Conservation (phyloP, 441 rosid species). For the Cnidoscolus chayamansa region DNA sequence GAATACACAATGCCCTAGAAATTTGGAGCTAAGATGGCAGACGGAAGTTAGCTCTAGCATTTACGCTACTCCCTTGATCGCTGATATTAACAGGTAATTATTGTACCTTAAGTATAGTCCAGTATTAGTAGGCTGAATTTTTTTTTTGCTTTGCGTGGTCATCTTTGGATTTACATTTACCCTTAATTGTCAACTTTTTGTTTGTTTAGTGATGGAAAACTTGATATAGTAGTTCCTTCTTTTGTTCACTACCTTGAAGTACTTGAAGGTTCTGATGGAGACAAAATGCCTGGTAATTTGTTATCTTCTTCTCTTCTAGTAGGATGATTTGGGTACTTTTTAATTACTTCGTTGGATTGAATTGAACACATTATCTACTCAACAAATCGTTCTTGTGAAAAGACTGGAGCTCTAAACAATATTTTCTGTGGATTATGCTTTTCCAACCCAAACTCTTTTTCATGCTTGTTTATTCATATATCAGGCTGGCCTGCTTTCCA, state of each 20-base stretch:
- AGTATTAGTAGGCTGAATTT: not conserved
- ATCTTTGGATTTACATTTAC: not conserved
- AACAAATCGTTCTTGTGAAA: not conserved
- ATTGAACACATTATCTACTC: not conserved
- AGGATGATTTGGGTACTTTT: constrained; percentile 4
- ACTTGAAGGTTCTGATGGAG: constrained; percentile 98
- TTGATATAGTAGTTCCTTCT: constrained; percentile 94
- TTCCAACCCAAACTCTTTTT: not conserved
- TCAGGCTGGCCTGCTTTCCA: constrained; percentile 99
- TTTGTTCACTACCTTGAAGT: constrained; percentile 98
- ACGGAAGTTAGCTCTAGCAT: constrained; percentile 98
- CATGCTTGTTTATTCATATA: not conserved
- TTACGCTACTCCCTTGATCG: constrained; percentile 90
- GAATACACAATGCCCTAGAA: constrained; percentile 90
- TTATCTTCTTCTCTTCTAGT: not conserved
- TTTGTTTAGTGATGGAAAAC: constrained; percentile 88
- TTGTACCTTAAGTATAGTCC: not conserved
- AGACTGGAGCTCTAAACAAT: not conserved
- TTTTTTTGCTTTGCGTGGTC: not conserved
- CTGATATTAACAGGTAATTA: constrained; percentile 84
- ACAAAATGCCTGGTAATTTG: constrained; percentile 85
- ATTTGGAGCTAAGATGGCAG: constrained; percentile 97
- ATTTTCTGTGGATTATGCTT: not conserved
- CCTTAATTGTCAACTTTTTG: not conserved
- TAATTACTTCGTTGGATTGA: not conserved